Evolutionary conservation across 495 filamentous ascomycete species (phyloP).

Genomic region (Entonaema liquescens): DNA sequence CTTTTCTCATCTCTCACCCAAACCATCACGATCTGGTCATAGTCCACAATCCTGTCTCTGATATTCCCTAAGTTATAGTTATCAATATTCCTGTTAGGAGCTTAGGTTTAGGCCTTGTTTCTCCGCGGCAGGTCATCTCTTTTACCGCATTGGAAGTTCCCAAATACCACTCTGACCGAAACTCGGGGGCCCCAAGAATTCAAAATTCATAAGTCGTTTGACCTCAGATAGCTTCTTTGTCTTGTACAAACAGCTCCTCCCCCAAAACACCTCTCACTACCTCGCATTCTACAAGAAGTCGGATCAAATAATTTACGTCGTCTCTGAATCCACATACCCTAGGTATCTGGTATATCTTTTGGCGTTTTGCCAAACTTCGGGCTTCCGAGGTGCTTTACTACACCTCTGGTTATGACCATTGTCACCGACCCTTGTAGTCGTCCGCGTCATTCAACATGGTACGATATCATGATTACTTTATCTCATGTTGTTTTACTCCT

Average conservation of each 20-base stretch:
- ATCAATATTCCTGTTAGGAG: too few species aligned
- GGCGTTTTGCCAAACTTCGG: neutral
- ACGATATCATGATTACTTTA: neutral
- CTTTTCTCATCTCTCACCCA: neutral
- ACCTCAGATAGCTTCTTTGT: constrained; percentile 25
- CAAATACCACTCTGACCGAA: neutral
- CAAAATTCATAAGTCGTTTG: constrained; percentile 10
- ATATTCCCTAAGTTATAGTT: neutral
- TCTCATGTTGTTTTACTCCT: neutral
- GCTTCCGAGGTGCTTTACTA: neutral
- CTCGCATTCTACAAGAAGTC: neutral
- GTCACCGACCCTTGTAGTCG: constrained; percentile 1
- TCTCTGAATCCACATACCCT: neutral
- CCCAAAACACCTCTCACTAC: constrained; percentile 1
- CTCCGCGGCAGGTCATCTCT: neutral
- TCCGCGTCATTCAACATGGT: constrained; percentile 30
- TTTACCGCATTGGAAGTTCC: neutral
- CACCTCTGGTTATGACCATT: constrained; percentile 17
- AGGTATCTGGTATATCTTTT: neutral
- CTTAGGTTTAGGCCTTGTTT: neutral
- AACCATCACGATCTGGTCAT: neutral
- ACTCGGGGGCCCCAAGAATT: neutral
- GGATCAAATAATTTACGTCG: neutral
- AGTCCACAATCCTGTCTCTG: neutral
- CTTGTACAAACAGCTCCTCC: neutral